These are phyloP conservation scores for Hirschioporus abietinus DNA, from an alignment of 768 basidiomycete genomes.

Conservation along the genomic window DNA sequence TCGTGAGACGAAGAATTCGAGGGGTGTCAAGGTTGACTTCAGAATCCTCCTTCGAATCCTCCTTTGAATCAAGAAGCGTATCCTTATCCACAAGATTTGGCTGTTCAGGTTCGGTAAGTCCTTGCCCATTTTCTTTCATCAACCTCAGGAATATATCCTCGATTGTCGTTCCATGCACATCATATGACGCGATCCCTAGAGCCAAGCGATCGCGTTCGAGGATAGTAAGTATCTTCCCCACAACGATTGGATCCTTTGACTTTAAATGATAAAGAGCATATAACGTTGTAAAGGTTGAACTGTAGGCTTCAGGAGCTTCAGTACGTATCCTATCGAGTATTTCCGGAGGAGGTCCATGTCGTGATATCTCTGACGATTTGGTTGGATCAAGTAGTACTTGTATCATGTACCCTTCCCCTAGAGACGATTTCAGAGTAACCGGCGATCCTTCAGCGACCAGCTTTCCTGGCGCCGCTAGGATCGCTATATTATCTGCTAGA, in stretches of 20 bases:
- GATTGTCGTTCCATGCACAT: constrained; percentile 67
- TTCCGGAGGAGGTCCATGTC: constrained; percentile 20
- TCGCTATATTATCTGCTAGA: constrained; percentile 69
- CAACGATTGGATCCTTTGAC: constrained; percentile 48
- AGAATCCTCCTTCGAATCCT: neutral
- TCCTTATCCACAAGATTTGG: neutral
- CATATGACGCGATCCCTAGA: constrained; percentile 46
- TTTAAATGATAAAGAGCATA: constrained; percentile 53
- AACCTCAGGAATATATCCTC: constrained; percentile 79
- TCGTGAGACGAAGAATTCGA: constrained; percentile 35
- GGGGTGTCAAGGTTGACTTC: neutral
- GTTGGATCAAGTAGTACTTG: constrained; percentile 41
- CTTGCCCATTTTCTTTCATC: constrained; percentile 40
- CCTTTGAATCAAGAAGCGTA: neutral
- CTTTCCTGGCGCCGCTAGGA: constrained; percentile 70
- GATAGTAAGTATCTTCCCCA: constrained; percentile 50
- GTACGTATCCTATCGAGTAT: constrained; percentile 38
- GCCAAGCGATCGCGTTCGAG: constrained; percentile 40
- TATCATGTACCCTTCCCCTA: constrained; percentile 70
- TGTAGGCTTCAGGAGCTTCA: constrained; percentile 40
- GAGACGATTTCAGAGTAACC: constrained; percentile 62
- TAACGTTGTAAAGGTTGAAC: constrained; percentile 36
- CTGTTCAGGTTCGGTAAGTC: constrained; percentile 8
- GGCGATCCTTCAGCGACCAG: constrained; percentile 71
- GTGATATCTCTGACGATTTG: constrained; percentile 23